Percentiles rank a stretch among this genome's conserved stretches.
Conservation (phyloP, 192 early-diverging fungal genomes). For the Funneliformis geosporum region DNA sequence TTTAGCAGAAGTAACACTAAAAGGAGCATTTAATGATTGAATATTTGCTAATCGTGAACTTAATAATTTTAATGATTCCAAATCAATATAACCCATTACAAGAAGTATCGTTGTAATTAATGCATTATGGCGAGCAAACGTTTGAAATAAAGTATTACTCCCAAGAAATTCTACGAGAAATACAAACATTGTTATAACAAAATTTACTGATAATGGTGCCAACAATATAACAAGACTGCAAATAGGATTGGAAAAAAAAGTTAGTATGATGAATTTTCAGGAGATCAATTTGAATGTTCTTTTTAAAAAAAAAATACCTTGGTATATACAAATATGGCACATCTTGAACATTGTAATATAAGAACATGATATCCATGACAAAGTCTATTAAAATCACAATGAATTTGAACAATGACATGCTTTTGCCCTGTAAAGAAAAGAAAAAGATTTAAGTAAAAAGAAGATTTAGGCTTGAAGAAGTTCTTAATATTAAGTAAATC, state of each 20-base stretch:
- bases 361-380: neutral
- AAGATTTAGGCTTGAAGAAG: too few relatives aligned
- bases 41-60: neutral
- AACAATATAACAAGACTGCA: neutral
- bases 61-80: neutral
- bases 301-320: neutral
- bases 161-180: neutral
- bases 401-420: neutral
- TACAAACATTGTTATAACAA: constrained; percentile 3
- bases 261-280: neutral
- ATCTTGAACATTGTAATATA: neutral
- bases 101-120: neutral
- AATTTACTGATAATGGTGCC: neutral
- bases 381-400: neutral
- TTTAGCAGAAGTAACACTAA: neutral
- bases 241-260: neutral
- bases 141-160: neutral
- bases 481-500: neutral
- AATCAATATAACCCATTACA: neutral
- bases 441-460: too few relatives aligned
- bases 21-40: neutral
- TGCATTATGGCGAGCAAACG: neutral
- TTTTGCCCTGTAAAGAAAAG: neutral
- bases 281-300: neutral
- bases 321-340: neutral